A percentile compares a stretch with the other conserved stretches of the same genome.
These are phyloP conservation scores for Ophiostoma himal-ulmi DNA, from an alignment of 2,329 filamentous ascomycete species.

Conservation along the genomic window DNA sequence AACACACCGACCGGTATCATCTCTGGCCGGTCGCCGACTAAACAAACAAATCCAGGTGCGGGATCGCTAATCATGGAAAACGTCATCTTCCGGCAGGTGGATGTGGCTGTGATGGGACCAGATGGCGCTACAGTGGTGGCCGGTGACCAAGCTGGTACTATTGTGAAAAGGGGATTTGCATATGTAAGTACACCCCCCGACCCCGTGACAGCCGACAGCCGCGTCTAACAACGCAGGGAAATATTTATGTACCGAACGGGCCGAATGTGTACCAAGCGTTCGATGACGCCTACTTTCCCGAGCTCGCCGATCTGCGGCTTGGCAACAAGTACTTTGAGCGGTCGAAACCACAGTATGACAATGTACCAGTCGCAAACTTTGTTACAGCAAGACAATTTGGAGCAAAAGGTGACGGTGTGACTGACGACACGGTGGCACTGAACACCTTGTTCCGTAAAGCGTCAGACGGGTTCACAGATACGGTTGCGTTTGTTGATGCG, in stretches of 20 bases:
- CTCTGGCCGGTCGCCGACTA: conserved; percentile 45
- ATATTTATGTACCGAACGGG: conserved; percentile 51
- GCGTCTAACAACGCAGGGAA: conserved; percentile 45
- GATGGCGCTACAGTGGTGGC: conserved; percentile 43
- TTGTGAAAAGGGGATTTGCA: conserved; percentile 50
- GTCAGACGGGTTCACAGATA: conserved; percentile 35
- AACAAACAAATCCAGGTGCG: conserved; percentile 34
- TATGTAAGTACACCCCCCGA: conserved; percentile 25
- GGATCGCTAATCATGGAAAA: conserved; percentile 47
- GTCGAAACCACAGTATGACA: conserved; percentile 70
- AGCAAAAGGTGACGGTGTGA: conserved; percentile 64
- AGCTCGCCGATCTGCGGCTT: conserved; percentile 53
- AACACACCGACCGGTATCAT: conserved; percentile 69
- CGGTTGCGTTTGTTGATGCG: conserved; percentile 56
- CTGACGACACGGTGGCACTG: conserved; percentile 68
- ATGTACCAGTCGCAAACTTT: conserved; percentile 53
- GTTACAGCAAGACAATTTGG: conserved; percentile 62
- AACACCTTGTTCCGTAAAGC: conserved; percentile 42
- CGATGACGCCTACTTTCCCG: conserved; percentile 31
- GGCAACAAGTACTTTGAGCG: conserved; percentile 58
- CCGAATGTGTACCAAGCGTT: conserved; percentile 45
- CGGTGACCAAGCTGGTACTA: conserved; percentile 43
- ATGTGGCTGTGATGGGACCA: conserved; percentile 40
- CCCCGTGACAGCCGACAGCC: too few relatives aligned
- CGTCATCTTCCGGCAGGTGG: conserved; percentile 39